Evolutionary conservation across 495 filamentous ascomycete species (phyloP).

Genomic region (Apiosordaria backusii): DNA sequence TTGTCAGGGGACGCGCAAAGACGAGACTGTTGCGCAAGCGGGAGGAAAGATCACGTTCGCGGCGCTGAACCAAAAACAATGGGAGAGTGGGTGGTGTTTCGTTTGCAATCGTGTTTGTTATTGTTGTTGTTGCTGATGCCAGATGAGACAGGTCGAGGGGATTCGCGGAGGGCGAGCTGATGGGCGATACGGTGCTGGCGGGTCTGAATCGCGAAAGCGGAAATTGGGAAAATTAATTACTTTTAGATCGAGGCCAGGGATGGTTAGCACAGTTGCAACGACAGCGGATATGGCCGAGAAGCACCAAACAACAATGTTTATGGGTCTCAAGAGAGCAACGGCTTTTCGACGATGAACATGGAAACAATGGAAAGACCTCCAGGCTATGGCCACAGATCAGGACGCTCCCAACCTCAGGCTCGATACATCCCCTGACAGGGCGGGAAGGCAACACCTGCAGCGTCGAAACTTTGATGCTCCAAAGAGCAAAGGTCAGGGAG

Average conservation of each 20-base stretch:
- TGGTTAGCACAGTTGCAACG: background rate
- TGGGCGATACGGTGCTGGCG: background rate
- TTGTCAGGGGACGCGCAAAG: background rate
- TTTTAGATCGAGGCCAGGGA: background rate
- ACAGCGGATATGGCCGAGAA: background rate
- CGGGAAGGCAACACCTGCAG: conserved; percentile 16
- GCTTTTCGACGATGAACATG: background rate
- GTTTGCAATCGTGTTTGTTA: background rate
- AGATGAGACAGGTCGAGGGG: background rate
- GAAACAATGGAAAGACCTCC: no score
- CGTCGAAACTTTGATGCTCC: conserved; percentile 17
- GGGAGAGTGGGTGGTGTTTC: background rate
- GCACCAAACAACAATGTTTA: background rate
- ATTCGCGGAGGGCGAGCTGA: background rate
- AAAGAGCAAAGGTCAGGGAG: background rate
- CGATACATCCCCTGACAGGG: conserved; percentile 9
- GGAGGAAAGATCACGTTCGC: no score
- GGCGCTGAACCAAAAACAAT: no score
- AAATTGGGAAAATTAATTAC: background rate
- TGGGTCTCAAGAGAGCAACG: background rate
- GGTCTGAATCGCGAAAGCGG: background rate
- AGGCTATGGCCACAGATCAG: no score
- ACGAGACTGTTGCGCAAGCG: background rate
- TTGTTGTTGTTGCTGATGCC: background rate
- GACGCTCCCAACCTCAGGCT: background rate